Evolutionary conservation across 1,139 yeast genomes (phyloP).

Genomic region (Lodderomyces oxycetoniae): DNA sequence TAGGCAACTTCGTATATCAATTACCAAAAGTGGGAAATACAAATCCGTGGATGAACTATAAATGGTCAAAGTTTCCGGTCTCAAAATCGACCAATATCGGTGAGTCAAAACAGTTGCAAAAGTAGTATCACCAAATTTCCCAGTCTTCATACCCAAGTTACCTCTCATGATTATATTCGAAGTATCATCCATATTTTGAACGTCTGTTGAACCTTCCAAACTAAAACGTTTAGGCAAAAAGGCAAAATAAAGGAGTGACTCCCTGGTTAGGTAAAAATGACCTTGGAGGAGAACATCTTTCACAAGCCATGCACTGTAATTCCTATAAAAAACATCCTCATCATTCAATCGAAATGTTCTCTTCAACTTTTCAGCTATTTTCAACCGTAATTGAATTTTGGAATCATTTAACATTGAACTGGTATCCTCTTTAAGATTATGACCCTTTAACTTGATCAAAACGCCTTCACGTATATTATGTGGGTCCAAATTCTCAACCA

Average conservation of each 20-base stretch:
- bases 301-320: constrained; percentile 74
- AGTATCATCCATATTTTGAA: constrained; percentile 24
- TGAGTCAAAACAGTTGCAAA: constrained; percentile 34
- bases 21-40: constrained; percentile 74
- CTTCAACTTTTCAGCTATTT: constrained; percentile 36
- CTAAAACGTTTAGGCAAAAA: constrained; percentile 55
- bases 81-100: constrained; percentile 71
- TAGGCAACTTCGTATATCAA: constrained; percentile 64
- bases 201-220: constrained; percentile 7
- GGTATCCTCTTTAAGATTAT: constrained; percentile 12
- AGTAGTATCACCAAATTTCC: constrained; percentile 38
- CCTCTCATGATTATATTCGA: constrained; percentile 38
- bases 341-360: constrained; percentile 38
- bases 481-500: constrained; percentile 31
- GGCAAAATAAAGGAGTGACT: constrained; percentile 70
- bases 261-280: constrained; percentile 65
- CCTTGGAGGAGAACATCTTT: constrained; percentile 85
- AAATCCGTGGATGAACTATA: constrained; percentile 70
- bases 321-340: constrained; percentile 50
- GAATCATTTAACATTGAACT: constrained; percentile 12
- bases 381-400: constrained; percentile 19
- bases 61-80: constrained; percentile 64
- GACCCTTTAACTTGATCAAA: constrained; percentile 15
- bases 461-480: constrained; percentile 20
- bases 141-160: constrained; percentile 47